These are phyloP conservation scores for Zopfochytrium polystomum DNA, from an alignment of 371 early-diverging fungal genomes.

Conservation along the genomic window DNA sequence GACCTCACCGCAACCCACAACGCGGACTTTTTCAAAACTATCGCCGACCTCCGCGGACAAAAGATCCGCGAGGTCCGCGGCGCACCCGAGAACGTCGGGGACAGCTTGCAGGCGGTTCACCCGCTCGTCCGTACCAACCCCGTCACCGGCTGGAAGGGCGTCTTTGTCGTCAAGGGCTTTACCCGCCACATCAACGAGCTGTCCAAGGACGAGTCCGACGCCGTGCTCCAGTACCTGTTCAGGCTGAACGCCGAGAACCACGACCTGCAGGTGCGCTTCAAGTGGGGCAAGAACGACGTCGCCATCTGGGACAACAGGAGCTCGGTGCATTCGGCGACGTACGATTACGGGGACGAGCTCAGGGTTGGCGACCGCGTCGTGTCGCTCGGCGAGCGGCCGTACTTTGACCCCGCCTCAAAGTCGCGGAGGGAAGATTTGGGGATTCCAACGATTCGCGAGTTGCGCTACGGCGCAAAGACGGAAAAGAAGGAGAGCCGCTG, in stretches of 20 bases:
- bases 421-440: conserved; percentile 20
- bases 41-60: conserved; percentile 46
- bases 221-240: background rate
- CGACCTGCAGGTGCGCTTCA: background rate
- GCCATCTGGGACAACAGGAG: background rate
- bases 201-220: too few relatives aligned
- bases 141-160: conserved; percentile 60
- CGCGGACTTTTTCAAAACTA: conserved; percentile 36
- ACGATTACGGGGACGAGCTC: conserved; percentile 12
- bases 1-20: too few relatives aligned
- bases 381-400: conserved; percentile 59
- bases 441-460: too few relatives aligned
- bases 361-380: too few relatives aligned
- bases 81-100: conserved; percentile 16
- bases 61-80: background rate
- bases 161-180: conserved; percentile 56
- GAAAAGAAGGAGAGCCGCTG: too few relatives aligned
- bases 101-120: conserved; percentile 5
- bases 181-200: conserved; percentile 55
- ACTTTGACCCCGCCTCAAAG: conserved; percentile 53
- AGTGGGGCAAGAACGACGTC: background rate
- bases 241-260: background rate
- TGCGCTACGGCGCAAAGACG: too few relatives aligned
- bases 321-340: conserved; percentile 51
- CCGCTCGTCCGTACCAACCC: conserved; percentile 61